Base-by-base conservation (phyloP, 2,329 filamentous ascomycete genomes). In the Arachnomyces sp. region DNA sequence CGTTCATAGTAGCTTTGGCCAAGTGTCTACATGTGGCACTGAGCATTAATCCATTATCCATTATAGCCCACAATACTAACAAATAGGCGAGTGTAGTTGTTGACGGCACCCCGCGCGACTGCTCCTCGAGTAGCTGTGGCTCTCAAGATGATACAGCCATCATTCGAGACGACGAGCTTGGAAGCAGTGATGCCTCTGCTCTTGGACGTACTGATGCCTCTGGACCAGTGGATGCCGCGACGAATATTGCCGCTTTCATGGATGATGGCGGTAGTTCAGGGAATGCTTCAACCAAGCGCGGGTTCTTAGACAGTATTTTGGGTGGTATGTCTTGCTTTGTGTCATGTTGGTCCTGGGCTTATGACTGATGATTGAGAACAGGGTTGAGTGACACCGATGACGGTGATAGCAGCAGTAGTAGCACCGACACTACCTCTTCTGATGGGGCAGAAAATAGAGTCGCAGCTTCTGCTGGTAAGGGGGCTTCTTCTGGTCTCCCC, bases 101-200 rank as follows among this genome's bases (percentile, higher is more conserved):
- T 34, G 79, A 83, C 45, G 79, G 78, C 52, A 82, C 79, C 46
- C 80, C 79, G 37, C 77, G 80, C 54, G 78, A 83, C 63, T 83
- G 79, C 59, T 67, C 74, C 37, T 67, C 65, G 51, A 76, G 79
- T 50, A 47, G 58, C 34, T 82, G 78, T 55, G 80, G 79, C 43
- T 72, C 79, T n/a, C 73, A 83, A 58, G 76, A 73, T 43, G 80
- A 84, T 55, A 83, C 80, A n/a, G 70, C 79, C 58, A 81, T 83
- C 66, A 81, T 83, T 61, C 75, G 79, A 29, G 61, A 73, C 44
- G 60, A 65, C 9, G 79, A 82, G 61, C 69, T 83, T 42, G 63
- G 64, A 30, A 71, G 64, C 36, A 66, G 63, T 51, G 67, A 71
- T 49, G 76, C 74, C 28, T 70, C 68, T 28, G 68, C 80, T 38